Evolutionary conservation across 2,329 filamentous ascomycete genomes (phyloP).

Genomic region (Xylaria sp.): DNA sequence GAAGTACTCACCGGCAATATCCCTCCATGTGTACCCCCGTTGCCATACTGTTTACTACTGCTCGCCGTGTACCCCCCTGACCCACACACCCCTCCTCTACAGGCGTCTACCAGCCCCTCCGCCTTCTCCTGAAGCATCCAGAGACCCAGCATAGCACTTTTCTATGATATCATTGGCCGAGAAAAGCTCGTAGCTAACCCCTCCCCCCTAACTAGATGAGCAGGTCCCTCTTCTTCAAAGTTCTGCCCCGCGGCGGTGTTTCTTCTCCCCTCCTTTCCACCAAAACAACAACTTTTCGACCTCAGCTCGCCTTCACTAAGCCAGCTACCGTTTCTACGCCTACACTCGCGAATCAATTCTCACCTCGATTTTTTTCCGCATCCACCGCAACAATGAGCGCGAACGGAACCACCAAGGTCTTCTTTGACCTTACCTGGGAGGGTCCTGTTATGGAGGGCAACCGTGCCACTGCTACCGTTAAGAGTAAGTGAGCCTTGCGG

Average conservation of each 20-base stretch:
- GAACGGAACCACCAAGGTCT: conserved; percentile 37
- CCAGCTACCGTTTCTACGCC: conserved; percentile 54
- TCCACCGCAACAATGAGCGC: conserved; percentile 59
- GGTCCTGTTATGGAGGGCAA: conserved; percentile 75
- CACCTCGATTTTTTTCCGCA: conserved; percentile 62
- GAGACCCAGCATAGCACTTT: conserved; percentile 35
- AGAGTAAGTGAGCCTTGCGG: conserved; percentile 63
- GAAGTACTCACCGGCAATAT: conserved; percentile 30
- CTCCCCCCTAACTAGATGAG: conserved; percentile 42
- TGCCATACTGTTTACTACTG: not conserved
- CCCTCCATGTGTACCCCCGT: conserved; percentile 22
- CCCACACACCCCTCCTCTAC: conserved; percentile 37
- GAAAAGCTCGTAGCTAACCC: conserved; percentile 40
- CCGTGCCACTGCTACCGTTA: conserved; percentile 63
- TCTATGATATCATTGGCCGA: conserved; percentile 42
- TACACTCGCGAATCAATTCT: conserved; percentile 42
- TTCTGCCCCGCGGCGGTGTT: conserved; percentile 43
- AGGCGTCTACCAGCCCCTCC: conserved; percentile 8
- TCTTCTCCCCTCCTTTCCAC: conserved; percentile 45
- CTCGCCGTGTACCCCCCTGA: conserved; percentile 21
- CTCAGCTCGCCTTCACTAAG: conserved; percentile 44
- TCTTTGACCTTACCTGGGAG: conserved; percentile 64
- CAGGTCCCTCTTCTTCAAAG: conserved; percentile 41
- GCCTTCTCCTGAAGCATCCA: conserved; percentile 22
- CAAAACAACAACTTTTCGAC: conserved; percentile 52